Base-by-base conservation (phyloP, 768 basidiomycete genomes). In the Macrocybe gigantea region DNA sequence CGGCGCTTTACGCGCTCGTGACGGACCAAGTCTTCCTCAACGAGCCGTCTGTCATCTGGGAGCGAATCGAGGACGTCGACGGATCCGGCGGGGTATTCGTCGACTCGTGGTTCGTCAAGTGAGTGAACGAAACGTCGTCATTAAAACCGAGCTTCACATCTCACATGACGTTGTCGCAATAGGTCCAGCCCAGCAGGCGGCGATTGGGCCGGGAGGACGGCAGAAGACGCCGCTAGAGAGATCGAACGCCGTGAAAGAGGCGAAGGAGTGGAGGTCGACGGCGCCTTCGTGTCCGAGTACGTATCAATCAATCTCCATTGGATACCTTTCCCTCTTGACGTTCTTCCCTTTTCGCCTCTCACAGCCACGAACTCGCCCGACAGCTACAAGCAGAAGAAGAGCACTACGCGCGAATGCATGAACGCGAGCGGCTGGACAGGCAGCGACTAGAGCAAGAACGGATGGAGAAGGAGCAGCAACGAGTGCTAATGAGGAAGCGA, bases 31-130 rank as follows among this genome's bases (percentile, higher is more conserved):
- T 83, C 12, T 93, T 96, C 62, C 66, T 83, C 2, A 63, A 79
- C 48, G 93, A 95, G 60, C 71, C 82, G 0, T 80, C 80, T 12
- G 79, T 95, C 22, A 85, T 93, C 3, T 96, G 93, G 93, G 93
- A 96, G 65, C 80, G 85, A 13, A 67, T 96, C 30, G 89, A 88
- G 56, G 93, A 95, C 57, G 76, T 93, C 31, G 92, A 95, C 50
- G 90, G 90, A 1, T 75, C 79, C 2, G 82, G 73, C 53, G 80
- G 86, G 31, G 77, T 78, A 5, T 95, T 93, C 57, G 87, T 87
- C 14, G 91, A 93, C 60, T 77, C 80, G 0, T 67, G 80, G 40
- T 86, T 95, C 49, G 62, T 74, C 33, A 52, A 30, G 47, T 48
- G 7, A 13, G 47, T 48, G 14, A 31, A 13, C 14, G 9, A n/a